These are phyloP conservation scores for Lolium perenne DNA, from an alignment of 176 grass and related monocot species.

Conservation along the genomic window DNA sequence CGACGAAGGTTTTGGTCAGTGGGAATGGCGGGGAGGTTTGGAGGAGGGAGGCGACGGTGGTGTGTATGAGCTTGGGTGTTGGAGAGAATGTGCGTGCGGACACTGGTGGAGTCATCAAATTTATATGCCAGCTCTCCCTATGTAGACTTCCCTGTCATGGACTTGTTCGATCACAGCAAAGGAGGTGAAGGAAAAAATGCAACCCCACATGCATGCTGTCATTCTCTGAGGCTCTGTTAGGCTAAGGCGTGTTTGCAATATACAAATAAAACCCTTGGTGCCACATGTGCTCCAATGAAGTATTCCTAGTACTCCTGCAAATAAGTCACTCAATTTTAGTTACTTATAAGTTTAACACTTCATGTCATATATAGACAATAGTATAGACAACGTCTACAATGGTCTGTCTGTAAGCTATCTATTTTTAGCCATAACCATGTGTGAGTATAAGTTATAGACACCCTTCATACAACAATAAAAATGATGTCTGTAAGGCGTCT, in stretches of 20 bases:
- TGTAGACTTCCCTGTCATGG: not conserved
- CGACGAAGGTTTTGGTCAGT: conserved; percentile 16
- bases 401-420: too few relatives aligned
- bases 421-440: too few relatives aligned
- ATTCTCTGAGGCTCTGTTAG: not conserved
- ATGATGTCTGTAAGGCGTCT: too few relatives aligned
- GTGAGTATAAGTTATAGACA: too few relatives aligned
- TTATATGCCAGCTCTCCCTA: conserved; percentile 18
- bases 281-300: not conserved
- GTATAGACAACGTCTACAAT: too few relatives aligned
- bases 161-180: conserved; percentile 25
- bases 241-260: not conserved
- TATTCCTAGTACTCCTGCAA: too few relatives aligned
- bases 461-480: too few relatives aligned
- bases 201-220: conserved; percentile 20
- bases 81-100: conserved; percentile 37
- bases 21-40: conserved; percentile 30
- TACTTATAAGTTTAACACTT: too few relatives aligned
- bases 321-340: too few relatives aligned
- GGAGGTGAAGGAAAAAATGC: not conserved
- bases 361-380: too few relatives aligned
- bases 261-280: not conserved
- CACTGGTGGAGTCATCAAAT: conserved; percentile 19
- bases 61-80: conserved; percentile 11
- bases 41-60: conserved; percentile 21